phyloP scores from a whole-genome alignment of 2,329 filamentous ascomycete genomes.

The Chaetomium globosum region DNA sequence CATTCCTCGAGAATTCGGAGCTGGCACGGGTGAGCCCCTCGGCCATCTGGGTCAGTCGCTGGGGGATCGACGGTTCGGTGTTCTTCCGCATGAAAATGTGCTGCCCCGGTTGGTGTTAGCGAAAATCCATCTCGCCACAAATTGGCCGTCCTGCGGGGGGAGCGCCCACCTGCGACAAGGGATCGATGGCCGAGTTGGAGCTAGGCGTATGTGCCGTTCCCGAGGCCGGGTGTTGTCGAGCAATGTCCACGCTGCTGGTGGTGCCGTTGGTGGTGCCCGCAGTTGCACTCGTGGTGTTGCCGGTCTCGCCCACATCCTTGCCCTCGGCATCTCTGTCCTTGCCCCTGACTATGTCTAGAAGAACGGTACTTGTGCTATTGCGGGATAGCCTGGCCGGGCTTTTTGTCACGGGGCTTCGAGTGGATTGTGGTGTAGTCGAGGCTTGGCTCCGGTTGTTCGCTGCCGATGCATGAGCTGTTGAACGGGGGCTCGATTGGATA shows the following conservation, averaged over 20 bases:
- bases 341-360: slow-evolving; percentile 24
- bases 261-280: slow-evolving; percentile 20
- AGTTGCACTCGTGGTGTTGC: slow-evolving; percentile 18
- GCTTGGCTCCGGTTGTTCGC: slow-evolving; percentile 26
- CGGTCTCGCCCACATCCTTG: slow-evolving; percentile 25
- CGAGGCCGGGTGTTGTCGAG: slow-evolving; percentile 13
- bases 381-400: slow-evolving; percentile 30
- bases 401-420: slow-evolving; percentile 18
- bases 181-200: slow-evolving; percentile 33
- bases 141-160: neutral
- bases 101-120: slow-evolving; percentile 41
- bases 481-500: slow-evolving; percentile 1
- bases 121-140: neutral
- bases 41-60: slow-evolving; percentile 50
- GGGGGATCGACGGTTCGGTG: slow-evolving; percentile 60
- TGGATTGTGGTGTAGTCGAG: slow-evolving; percentile 24
- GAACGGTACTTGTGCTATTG: slow-evolving; percentile 21
- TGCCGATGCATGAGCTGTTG: slow-evolving; percentile 22
- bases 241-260: slow-evolving; percentile 22
- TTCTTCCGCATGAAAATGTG: slow-evolving; percentile 69
- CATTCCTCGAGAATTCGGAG: slow-evolving; percentile 48
- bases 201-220: slow-evolving; percentile 23
- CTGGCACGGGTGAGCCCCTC: slow-evolving; percentile 48
- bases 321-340: slow-evolving; percentile 24
- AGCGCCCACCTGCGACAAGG: slow-evolving; percentile 36